Conservation (phyloP, 2,329 filamentous ascomycete species). For the Pestalotiopsis fici region DNA sequence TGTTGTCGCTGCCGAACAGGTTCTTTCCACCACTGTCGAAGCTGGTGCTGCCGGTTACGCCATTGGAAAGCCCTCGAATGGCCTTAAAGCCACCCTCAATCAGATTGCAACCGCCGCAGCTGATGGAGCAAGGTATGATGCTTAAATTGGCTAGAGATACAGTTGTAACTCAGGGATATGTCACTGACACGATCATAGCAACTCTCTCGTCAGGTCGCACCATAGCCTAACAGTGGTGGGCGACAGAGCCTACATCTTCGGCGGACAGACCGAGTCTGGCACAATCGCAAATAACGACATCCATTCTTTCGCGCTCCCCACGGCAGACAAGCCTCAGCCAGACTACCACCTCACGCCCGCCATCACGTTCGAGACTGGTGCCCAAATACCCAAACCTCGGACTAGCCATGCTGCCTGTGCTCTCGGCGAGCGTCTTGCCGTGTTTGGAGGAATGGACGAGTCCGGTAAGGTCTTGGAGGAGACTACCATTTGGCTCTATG, state of each 20-base stretch:
- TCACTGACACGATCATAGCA: constrained; percentile 17
- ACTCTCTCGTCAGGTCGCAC: constrained; percentile 44
- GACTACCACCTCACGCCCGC: constrained; percentile 34
- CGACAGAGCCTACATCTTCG: constrained; percentile 57
- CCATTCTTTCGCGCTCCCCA: constrained; percentile 52
- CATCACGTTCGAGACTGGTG: constrained; percentile 25
- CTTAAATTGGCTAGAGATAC: neutral
- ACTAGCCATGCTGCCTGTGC: constrained; percentile 36
- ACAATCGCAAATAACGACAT: constrained; percentile 50
- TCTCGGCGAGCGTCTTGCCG: constrained; percentile 29
- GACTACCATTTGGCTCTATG: constrained; percentile 37
- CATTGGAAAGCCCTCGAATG: constrained; percentile 51
- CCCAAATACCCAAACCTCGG: constrained; percentile 31
- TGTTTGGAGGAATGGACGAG: constrained; percentile 36
- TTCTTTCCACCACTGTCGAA: constrained; percentile 39
- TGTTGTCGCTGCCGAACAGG: constrained; percentile 39
- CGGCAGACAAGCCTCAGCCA: constrained; percentile 33
- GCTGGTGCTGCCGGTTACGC: constrained; percentile 40
- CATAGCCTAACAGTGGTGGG: constrained; percentile 55
- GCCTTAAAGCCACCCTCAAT: constrained; percentile 49
- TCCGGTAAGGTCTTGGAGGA: constrained; percentile 30
- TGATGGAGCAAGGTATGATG: constrained; percentile 27
- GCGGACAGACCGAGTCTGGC: constrained; percentile 41
- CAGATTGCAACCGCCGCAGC: constrained; percentile 41
- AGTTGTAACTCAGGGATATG: neutral